Base-by-base conservation (phyloP, 2,329 filamentous ascomycete genomes). In the Clonostachys sp. region DNA sequence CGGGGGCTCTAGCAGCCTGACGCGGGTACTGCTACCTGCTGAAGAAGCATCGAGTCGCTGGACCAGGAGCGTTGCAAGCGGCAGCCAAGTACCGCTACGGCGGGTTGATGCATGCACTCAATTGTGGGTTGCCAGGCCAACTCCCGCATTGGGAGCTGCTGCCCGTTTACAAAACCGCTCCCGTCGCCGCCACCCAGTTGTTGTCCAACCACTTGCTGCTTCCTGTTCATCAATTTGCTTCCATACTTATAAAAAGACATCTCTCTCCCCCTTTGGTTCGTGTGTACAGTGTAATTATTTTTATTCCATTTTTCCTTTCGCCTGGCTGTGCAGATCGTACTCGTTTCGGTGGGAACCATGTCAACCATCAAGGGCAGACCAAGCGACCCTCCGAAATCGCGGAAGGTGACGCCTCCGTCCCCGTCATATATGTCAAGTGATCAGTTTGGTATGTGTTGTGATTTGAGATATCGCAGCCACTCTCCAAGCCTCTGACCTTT, bases 391-490 rank as follows among this genome's bases (percentile, higher is more conserved):
- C 24, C 24, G 14, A 68, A 63, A 53, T 63, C 71, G 45, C 71
- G 75, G 51, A 83, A 80, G 67, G 74, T 78, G 58, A 77, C 80
- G 54, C 78, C 82, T 50, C 81, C 82, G 46, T 80, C 80, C 44
- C 75, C 81, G 34, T 72, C 74, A 20, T 84, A 84, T 65, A 86
- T 86, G 82, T 75, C 74, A 49, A 83, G 78, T 61, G 81, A 85
- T 45, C 81, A 86, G 62, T 84, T 86, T 58, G 81, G 83, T 85
- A 72, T 49, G 63, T 45, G 47, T 47, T 40, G 45, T 36, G 36
- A 30, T 46, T 43, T 47, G 51, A 54, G 42, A 55, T 50, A 48
- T 49, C 48, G 50, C 43, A 49, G 39, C 9, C 39, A 34, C 34
- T 38, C 49, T 44, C 48, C 24, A 30, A 30, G 24, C 24, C 24